Evolutionary conservation across 345 rosid genomes (phyloP), one percentile per base, ranked within the genome.

Genomic region (Stellera chamaejasme): DNA sequence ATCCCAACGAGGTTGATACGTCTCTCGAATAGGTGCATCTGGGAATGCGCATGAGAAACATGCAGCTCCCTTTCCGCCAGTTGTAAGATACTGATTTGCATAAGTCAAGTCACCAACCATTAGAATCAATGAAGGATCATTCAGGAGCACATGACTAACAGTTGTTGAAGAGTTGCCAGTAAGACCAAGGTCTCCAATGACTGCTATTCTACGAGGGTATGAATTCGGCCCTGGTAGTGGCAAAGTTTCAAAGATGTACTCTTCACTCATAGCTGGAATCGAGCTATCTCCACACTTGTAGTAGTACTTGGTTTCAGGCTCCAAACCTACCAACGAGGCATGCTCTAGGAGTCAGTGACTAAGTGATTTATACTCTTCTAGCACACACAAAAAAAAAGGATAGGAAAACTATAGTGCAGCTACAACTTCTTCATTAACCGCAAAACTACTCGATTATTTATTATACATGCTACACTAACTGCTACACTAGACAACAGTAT

Each of bases 1-100:
- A 66, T 90, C 97, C 96, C 97, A 90, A 8, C 94, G 94, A 46
- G 95, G 96, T 64, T 91, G 98, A 80, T 78, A 85, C 3, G 90
- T 74, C 78, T 91, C 95, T 53, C 96, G 69, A 54, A 88, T 85
- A 7, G 92, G 90, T 25, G 95, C 78, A 75, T 78, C 66, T 0
- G 93, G 90, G 62, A 87, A 87, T 5, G 82, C 66, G 71, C 96
- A 81, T 2, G 89, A 81, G 79, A 66, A 90, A 64, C 88, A 84
- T 2, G 84, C 14, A 70, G 57, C 90, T 58, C 84, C 95, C 69
- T 82, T 70, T 10, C 88, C 96, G 55, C 90, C 95, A 45, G 70
- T 79, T 48, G 97, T 85, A 51, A 70, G 85, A 56, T 87, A 87
- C 61, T 87, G 97, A 72, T 90, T 74, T 53, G 97, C 97, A 48